phyloP scores from a whole-genome alignment of 2,329 filamentous ascomycete species.

The Cordyceps militaris region DNA sequence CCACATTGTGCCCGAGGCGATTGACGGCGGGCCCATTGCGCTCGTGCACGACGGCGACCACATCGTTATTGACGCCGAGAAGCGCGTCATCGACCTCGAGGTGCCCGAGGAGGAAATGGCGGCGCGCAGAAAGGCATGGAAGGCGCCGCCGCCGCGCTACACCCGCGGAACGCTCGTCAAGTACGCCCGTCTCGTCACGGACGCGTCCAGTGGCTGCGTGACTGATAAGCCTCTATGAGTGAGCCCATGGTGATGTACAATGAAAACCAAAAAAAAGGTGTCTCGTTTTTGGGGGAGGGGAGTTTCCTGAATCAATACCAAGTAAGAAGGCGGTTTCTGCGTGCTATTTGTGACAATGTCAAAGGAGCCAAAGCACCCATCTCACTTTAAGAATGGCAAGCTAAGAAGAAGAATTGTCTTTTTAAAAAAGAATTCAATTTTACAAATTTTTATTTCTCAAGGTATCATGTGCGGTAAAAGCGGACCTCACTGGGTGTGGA shows the following conservation, averaged over 20 bases:
- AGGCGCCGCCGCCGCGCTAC: constrained; percentile 50
- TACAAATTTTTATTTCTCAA: no score
- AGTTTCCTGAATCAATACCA: no score
- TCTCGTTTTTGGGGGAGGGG: no score
- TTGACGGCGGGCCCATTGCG: constrained; percentile 77
- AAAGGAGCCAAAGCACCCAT: no score
- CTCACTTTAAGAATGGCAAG: no score
- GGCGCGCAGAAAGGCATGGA: constrained; percentile 52
- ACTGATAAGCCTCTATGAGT: constrained; percentile 32
- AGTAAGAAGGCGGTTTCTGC: no score
- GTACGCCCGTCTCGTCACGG: constrained; percentile 55
- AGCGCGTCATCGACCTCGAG: constrained; percentile 59
- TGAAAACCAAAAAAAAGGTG: not conserved
- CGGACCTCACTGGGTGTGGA: no score
- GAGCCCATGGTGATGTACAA: no score
- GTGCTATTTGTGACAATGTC: no score
- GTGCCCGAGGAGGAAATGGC: constrained; percentile 59
- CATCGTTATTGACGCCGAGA: constrained; percentile 76
- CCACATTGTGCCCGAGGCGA: constrained; percentile 81
- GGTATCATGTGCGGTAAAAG: no score
- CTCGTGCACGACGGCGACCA: constrained; percentile 74
- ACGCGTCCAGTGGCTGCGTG: constrained; percentile 53
- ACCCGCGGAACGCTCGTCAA: constrained; percentile 62
- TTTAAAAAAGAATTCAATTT: no score
- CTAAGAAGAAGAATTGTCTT: no score